Evolutionary conservation across 345 rosid genomes (phyloP).

Genomic region (Pugionium cornutum): DNA sequence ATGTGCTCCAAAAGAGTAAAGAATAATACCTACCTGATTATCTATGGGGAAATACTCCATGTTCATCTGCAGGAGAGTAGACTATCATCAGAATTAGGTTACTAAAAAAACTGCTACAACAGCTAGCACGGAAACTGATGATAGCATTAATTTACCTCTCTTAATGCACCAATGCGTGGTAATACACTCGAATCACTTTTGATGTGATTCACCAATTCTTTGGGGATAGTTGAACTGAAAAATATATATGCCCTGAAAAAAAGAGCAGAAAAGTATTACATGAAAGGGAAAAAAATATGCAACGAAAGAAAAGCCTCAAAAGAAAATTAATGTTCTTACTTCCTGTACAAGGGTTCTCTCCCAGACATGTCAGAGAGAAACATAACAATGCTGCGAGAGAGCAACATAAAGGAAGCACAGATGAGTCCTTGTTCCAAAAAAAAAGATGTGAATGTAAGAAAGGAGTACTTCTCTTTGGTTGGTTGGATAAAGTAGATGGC

Average conservation of each 20-base stretch:
- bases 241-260: constrained; percentile 74
- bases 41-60: constrained; percentile 91
- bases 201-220: constrained; percentile 80
- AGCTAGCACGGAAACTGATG: background rate
- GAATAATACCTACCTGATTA: constrained; percentile 56
- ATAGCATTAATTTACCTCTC: constrained; percentile 60
- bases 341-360: constrained; percentile 88
- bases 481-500: constrained; percentile 90
- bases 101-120: background rate
- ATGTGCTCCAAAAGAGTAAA: background rate
- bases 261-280: background rate
- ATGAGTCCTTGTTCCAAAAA: too few species aligned
- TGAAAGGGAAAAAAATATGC: constrained; percentile 21
- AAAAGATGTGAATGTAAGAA: background rate
- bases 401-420: constrained; percentile 26
- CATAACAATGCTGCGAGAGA: constrained; percentile 82
- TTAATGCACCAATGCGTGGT: constrained; percentile 84
- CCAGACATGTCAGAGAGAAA: constrained; percentile 99
- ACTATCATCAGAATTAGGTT: background rate
- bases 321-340: constrained; percentile 47
- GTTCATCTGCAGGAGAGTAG: constrained; percentile 65
- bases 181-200: constrained; percentile 79
- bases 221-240: constrained; percentile 75
- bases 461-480: constrained; percentile 72
- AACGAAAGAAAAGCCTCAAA: background rate